Conservation (phyloP, 331 rosid species). For the Telfairia occidentalis region DNA sequence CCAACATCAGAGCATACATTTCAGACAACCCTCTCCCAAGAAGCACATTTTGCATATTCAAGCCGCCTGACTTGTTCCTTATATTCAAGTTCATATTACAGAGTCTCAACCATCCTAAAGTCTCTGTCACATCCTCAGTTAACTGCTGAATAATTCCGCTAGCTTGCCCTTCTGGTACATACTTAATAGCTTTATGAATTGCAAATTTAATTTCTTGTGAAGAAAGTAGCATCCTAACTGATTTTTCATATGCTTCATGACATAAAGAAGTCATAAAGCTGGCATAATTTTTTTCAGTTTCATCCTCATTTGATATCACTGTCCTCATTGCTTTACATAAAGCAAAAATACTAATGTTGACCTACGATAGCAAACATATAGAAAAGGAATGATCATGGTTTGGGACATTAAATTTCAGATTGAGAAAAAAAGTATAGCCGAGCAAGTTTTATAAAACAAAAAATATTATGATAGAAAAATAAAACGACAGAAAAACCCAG, state of each 20-base stretch:
- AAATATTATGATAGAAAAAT: background rate
- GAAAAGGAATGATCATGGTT: slow-evolving; percentile 20
- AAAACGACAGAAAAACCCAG: background rate
- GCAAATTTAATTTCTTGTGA: slow-evolving; percentile 46
- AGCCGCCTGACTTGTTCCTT: slow-evolving; percentile 8
- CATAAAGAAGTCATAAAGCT: slow-evolving; percentile 36
- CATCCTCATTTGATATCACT: slow-evolving; percentile 19
- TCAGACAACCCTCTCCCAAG: slow-evolving; percentile 74
- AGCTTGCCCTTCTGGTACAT: slow-evolving; percentile 85
- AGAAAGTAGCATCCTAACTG: slow-evolving; percentile 54
- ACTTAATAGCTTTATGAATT: slow-evolving; percentile 41
- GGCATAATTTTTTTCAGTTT: slow-evolving; percentile 25
- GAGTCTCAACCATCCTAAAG: slow-evolving; percentile 53
- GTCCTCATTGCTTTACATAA: slow-evolving; percentile 74
- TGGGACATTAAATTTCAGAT: slow-evolving; percentile 8
- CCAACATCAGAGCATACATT: slow-evolving; percentile 55
- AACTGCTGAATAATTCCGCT: slow-evolving; percentile 49
- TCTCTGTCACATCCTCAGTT: slow-evolving; percentile 51
- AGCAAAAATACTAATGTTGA: slow-evolving; percentile 48
- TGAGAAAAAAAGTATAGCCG: background rate
- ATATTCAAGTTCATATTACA: slow-evolving; percentile 27
- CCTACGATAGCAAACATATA: slow-evolving; percentile 47
- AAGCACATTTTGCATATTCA: slow-evolving; percentile 45
- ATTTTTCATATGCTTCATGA: slow-evolving; percentile 36
- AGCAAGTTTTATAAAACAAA: background rate